Conservation (phyloP, 257 asterid genomes). For the Forsythia viridissima region DNA sequence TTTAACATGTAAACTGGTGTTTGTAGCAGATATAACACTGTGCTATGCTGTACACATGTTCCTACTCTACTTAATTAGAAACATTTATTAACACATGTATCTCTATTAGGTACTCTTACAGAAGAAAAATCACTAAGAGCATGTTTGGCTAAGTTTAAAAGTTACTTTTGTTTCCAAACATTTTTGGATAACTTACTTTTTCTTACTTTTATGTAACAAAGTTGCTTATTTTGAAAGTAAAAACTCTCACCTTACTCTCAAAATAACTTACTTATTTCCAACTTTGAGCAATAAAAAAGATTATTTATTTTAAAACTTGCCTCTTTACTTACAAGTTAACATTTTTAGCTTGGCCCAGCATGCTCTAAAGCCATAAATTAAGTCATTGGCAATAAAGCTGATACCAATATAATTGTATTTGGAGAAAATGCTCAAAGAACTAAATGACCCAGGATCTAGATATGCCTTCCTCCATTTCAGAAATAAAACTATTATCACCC, state of each 20-base stretch:
- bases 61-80: slow-evolving; percentile 10
- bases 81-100: neutral
- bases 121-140: neutral
- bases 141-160: neutral
- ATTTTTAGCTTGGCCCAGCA: neutral
- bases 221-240: no score
- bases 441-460: neutral
- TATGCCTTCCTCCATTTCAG: neutral
- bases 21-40: neutral
- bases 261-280: neutral
- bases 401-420: neutral
- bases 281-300: neutral
- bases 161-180: neutral
- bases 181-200: neutral
- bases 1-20: neutral
- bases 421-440: neutral
- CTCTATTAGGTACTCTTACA: neutral
- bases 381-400: neutral
- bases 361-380: neutral
- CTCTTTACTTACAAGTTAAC: neutral
- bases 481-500: neutral
- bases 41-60: neutral
- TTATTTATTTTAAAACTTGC: neutral
- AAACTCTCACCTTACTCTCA: neutral
- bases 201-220: no score